Base-by-base conservation (phyloP, 148 eudicot genomes). In the Amaranthus palmeri region DNA sequence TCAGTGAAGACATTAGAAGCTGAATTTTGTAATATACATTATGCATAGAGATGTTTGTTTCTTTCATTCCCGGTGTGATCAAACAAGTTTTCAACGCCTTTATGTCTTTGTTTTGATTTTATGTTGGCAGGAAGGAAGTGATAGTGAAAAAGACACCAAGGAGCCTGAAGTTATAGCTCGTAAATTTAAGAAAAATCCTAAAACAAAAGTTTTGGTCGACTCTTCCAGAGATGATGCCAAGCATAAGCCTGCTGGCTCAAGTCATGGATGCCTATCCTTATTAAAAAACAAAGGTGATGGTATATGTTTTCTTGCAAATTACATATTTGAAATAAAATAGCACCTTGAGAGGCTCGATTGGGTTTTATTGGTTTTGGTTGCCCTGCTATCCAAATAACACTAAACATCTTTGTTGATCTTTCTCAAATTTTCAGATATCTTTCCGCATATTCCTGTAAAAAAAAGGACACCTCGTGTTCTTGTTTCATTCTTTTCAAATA, bases 391-490 rank as follows among this genome's bases (percentile, higher is more conserved):
- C 50, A 45, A 44, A 41, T 74, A 41, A 68, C 62, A 45, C 49
- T 66, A 66, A 70, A 41, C 52, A 47, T 56, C 12, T 42, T 49
- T 70, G 64, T 61, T 63, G 70, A 15, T 15, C 49, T 70, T 9
- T 42, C 52, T 65, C 48, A 55, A 53, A 70, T 59, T 44, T 58
- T 61, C 68, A 83, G 86, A 74, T 58, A 66, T 72, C 58, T 81
- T 57, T 51, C 81, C 68, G 48, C 51, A 42, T 42, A 14, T 83
- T 74, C 86, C 86, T 63, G 83, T 80, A 52, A 80, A 44, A 65
- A 83, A 80, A 77, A 80, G 86, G 79, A 80, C 86, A 61, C 86
- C 86, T 65, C 86, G 86, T 71, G 73, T 80, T 40, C 74, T 76
- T 67, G 76, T 83, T 74, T 72, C 83, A 53, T 47, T 5, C 17